A percentile compares a stretch with the other conserved stretches of the same genome.
Evolutionary conservation across 1,284 basidiomycete species (phyloP).

Genomic region (Papiliotrema nemorosa): DNA sequence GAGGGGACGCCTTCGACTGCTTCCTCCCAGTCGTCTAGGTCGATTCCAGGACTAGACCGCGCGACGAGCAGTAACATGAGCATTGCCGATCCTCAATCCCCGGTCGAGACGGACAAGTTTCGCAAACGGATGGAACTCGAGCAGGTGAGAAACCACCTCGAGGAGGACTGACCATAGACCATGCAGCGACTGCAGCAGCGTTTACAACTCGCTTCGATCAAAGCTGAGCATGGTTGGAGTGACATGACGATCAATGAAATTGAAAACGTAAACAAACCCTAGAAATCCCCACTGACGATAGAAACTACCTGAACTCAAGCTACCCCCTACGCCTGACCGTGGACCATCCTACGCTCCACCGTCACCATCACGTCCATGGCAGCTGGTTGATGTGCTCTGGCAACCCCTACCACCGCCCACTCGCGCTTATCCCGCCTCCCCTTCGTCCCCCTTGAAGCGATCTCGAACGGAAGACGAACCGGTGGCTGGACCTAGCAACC

Average conservation of each 20-base stretch:
- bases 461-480: conserved; percentile 11
- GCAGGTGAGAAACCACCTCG: conserved; percentile 28
- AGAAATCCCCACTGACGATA: background rate
- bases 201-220: conserved; percentile 44
- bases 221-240: conserved; percentile 43
- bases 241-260: conserved; percentile 46
- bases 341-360: conserved; percentile 40
- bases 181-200: conserved; percentile 44
- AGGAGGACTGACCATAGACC: conserved; percentile 23
- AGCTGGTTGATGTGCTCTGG: conserved; percentile 44
- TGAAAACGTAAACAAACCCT: conserved; percentile 29
- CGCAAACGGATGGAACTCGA: conserved; percentile 43
- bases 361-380: conserved; percentile 44
- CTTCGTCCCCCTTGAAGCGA: conserved; percentile 30
- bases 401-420: conserved; percentile 44
- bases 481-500: background rate
- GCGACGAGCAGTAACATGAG: background rate
- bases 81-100: background rate
- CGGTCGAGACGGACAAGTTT: conserved; percentile 38
- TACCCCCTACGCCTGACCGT: too few species aligned
- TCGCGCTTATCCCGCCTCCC: conserved; percentile 16
- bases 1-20: conserved; percentile 1
- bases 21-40: background rate
- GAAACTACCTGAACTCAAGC: too few species aligned
- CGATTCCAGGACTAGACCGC: background rate